Conservation (phyloP, 2,329 filamentous ascomycete genomes). For the Penicillium sp. region DNA sequence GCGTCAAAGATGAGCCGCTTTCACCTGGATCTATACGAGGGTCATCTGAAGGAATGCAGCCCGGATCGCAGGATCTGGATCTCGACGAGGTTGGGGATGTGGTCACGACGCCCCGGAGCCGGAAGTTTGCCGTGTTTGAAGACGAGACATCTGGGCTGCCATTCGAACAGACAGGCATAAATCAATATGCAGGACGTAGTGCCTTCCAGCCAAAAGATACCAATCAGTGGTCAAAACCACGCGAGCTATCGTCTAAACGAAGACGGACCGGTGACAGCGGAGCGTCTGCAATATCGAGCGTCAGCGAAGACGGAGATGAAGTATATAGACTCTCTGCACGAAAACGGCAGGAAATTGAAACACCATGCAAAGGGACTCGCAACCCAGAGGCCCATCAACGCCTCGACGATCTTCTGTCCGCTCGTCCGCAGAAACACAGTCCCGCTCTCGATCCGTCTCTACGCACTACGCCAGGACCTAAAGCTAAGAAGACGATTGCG, state of each 20-base stretch:
- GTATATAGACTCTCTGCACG: background rate
- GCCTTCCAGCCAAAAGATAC: conserved; percentile 27
- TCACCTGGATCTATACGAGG: conserved; percentile 30
- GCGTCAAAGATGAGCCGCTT: conserved; percentile 34
- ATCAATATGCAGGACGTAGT: background rate
- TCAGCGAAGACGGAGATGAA: conserved; percentile 51
- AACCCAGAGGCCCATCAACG: conserved; percentile 19
- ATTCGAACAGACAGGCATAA: background rate
- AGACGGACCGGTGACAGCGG: conserved; percentile 30
- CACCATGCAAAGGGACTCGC: conserved; percentile 1
- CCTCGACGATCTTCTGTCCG: conserved; percentile 31
- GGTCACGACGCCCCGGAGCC: conserved; percentile 41
- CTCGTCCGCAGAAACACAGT: conserved; percentile 22
- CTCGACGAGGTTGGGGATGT: conserved; percentile 49
- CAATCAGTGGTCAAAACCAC: conserved; percentile 20
- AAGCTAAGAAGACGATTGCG: background rate
- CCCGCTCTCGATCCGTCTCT: conserved; percentile 14
- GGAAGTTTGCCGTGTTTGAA: conserved; percentile 6
- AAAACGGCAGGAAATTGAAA: background rate
- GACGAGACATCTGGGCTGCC: conserved; percentile 3
- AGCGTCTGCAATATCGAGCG: conserved; percentile 37
- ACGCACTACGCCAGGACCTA: background rate
- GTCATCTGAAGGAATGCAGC: conserved; percentile 17
- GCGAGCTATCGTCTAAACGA: conserved; percentile 26
- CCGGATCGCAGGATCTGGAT: conserved; percentile 63